Evolutionary conservation across 768 basidiomycete genomes (phyloP), one percentile per base, ranked within the genome.

Genomic region (Leucocoprinus sp.): DNA sequence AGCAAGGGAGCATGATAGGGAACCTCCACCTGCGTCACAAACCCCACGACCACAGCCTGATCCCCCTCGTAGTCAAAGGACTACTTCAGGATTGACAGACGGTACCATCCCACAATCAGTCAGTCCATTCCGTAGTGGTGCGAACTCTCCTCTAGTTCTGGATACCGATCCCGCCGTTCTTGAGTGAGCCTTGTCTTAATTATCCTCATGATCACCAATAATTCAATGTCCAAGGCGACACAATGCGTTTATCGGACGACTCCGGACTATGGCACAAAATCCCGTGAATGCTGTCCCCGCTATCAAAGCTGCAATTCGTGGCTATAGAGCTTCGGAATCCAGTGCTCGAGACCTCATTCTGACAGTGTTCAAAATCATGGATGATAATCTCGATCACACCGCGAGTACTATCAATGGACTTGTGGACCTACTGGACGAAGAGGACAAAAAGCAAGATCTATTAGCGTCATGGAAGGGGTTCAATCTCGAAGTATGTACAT

Each of bases 261-360:
- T 98, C 44, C 72, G 75, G 44, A 60, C 66, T 0, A 54, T 84
- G 17, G 74, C 81, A 0, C 60, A 73, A 3, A 80, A 84, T 47
- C 73, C 82, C 0, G 63, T 64, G 5, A 73, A 65, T 6, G 82
- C 83, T 0, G 62, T 76, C 2, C 66, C 80, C 11, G 81, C 78
- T 0, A 73, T 85, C 21, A 82, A 78, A 55, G 76, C 86, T 11
- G 82, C 90, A 21, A 75, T 89, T 26, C 82, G 89, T 8, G 78
- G 84, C 22, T 99, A 84, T 64, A 75, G 78, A 19, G 61, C 72
- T 2, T 80, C 80, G 33, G 93, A 99, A 59, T 77, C 80, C 7
- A 78, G 75, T 31, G 86, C 92, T 2, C 72, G 80, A 3, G 95
- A 95, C 61, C 70, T 97, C 51, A 82, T 97, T 41, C 82, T 82